Evolutionary conservation across 2,329 filamentous ascomycete genomes (phyloP).

Genomic region (Colletotrichum sp.): DNA sequence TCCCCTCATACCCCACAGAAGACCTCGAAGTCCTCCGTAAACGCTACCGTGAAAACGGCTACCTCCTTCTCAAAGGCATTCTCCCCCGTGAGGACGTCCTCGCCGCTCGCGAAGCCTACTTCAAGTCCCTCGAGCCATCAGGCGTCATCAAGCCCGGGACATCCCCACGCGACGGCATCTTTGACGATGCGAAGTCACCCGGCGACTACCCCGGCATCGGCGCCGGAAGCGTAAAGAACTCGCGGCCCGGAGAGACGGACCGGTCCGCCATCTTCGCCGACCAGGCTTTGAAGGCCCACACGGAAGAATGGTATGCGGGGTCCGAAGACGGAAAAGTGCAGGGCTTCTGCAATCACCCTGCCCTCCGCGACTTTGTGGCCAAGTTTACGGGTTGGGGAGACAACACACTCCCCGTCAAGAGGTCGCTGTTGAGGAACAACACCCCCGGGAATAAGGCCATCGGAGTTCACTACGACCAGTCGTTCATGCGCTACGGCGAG

Average conservation of each 20-base stretch:
- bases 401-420: constrained; percentile 24
- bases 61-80: constrained; percentile 17
- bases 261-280: constrained; percentile 30
- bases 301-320: constrained; percentile 51
- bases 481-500: constrained; percentile 60
- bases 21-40: constrained; percentile 8
- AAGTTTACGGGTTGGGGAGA: constrained; percentile 59
- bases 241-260: constrained; percentile 44
- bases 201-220: constrained; percentile 41
- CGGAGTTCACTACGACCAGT: constrained; percentile 67
- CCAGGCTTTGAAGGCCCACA: constrained; percentile 58
- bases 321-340: constrained; percentile 24
- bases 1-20: constrained; percentile 41
- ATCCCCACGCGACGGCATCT: constrained; percentile 16
- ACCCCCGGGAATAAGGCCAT: constrained; percentile 61
- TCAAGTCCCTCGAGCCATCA: constrained; percentile 17
- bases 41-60: constrained; percentile 12
- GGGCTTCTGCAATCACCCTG: constrained; percentile 56
- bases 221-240: constrained; percentile 52
- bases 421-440: constrained; percentile 61
- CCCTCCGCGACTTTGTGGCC: constrained; percentile 52
- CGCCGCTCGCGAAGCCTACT: constrained; percentile 17
- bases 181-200: constrained; percentile 25
- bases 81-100: constrained; percentile 15
- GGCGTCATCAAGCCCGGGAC: constrained; percentile 19